phyloP scores from a whole-genome alignment of 306 rosid genomes.

The Corylus americana region DNA sequence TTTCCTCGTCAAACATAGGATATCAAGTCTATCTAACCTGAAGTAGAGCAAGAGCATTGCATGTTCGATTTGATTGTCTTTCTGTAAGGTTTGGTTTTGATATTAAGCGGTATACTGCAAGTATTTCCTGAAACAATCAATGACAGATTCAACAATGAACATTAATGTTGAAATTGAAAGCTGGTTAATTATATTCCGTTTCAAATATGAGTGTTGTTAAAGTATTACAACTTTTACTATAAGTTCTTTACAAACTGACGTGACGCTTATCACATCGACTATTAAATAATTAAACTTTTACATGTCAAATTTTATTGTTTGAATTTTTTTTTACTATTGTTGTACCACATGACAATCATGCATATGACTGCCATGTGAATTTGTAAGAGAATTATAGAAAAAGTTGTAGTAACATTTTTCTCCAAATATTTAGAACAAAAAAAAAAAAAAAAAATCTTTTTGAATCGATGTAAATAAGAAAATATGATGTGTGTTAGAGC shows the following conservation, averaged over 20 bases:
- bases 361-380: too few species aligned
- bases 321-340: too few species aligned
- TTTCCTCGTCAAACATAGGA: background rate
- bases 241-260: too few species aligned
- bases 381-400: too few species aligned
- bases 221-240: too few species aligned
- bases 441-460: background rate
- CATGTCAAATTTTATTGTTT: too few species aligned
- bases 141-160: conserved; percentile 4
- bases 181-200: background rate
- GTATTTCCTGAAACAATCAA: conserved; percentile 32
- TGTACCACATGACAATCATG: too few species aligned
- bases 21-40: conserved; percentile 31
- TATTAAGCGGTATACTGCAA: conserved; percentile 28
- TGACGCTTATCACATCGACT: too few species aligned
- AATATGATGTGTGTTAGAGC: background rate
- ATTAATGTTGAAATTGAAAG: background rate
- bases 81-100: conserved; percentile 29
- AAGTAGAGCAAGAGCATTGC: conserved; percentile 41
- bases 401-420: background rate
- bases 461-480: background rate
- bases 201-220: too few species aligned
- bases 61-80: conserved; percentile 23
- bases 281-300: too few species aligned
- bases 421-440: background rate